A percentile compares a stretch with the other conserved stretches of the same genome.
Evolutionary conservation across 2,329 filamentous ascomycete genomes (phyloP).

Genomic region (Trichophyton mentagrophytes): DNA sequence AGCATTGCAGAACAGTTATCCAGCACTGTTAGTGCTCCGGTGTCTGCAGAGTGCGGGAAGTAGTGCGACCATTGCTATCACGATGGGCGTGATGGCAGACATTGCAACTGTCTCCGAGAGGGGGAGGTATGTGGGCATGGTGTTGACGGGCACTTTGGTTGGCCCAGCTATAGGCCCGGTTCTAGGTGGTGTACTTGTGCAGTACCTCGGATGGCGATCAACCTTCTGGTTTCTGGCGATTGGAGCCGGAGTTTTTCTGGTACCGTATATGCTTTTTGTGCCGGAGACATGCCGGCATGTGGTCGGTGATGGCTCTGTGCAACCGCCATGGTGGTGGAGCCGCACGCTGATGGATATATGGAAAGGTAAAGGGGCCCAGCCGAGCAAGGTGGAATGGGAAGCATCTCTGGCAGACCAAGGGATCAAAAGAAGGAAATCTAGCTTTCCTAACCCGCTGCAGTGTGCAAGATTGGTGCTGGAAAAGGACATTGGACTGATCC

Average conservation of each 20-base stretch:
- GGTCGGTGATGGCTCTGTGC: conserved; percentile 24
- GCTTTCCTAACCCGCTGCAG: conserved; percentile 28
- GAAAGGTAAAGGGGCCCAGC: conserved; percentile 8
- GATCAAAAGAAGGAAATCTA: conserved; percentile 11
- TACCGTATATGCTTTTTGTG: conserved; percentile 44
- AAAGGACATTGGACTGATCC: conserved; percentile 25
- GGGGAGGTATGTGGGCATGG: conserved; percentile 59
- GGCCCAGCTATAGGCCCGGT: conserved; percentile 44
- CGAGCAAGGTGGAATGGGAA: conserved; percentile 3
- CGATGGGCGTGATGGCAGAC: conserved; percentile 59
- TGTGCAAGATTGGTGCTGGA: conserved; percentile 26
- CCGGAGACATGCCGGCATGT: conserved; percentile 38
- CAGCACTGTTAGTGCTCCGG: conserved; percentile 47
- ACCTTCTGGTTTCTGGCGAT: conserved; percentile 60
- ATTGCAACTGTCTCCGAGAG: conserved; percentile 55
- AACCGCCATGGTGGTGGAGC: conserved; percentile 13
- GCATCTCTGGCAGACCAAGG: not conserved
- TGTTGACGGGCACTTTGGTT: conserved; percentile 45
- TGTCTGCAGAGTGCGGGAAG: conserved; percentile 53
- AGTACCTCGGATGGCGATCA: conserved; percentile 54
- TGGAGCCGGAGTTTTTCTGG: conserved; percentile 34
- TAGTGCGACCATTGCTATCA: conserved; percentile 57
- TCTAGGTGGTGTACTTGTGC: conserved; percentile 50
- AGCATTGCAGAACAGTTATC: conserved; percentile 45
- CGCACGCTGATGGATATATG: conserved; percentile 13